These are phyloP conservation scores for Cladobotryum mycophilum DNA, from an alignment of 2,329 filamentous ascomycete genomes.

Conservation along the genomic window DNA sequence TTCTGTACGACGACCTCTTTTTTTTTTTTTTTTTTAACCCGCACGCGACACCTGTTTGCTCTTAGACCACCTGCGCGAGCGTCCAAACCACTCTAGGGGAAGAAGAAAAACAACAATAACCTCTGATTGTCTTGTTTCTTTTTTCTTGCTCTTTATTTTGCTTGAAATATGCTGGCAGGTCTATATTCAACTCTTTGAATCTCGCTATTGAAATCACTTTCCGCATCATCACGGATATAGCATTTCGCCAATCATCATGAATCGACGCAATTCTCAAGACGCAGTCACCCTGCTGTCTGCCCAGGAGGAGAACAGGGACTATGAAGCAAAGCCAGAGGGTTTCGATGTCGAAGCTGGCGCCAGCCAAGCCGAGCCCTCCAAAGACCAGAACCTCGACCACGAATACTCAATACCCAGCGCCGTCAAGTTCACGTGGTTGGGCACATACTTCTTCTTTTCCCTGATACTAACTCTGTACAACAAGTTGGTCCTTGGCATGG, in stretches of 20 bases:
- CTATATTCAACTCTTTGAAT: slow-evolving; percentile 3
- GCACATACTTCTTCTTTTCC: slow-evolving; percentile 46
- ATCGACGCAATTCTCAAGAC: slow-evolving; percentile 27
- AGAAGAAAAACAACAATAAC: too few species aligned
- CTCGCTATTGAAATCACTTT: neutral
- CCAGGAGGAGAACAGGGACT: slow-evolving; percentile 24
- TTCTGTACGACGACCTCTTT: too few species aligned
- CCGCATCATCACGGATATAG: too few species aligned
- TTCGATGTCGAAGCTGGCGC: slow-evolving; percentile 28
- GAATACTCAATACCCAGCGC: slow-evolving; percentile 40
- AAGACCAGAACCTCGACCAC: slow-evolving; percentile 33
- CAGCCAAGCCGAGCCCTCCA: slow-evolving; percentile 21
- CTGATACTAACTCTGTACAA: slow-evolving; percentile 50
- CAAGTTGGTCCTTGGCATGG: slow-evolving; percentile 49
- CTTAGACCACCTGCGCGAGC: too few species aligned
- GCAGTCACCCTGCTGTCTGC: slow-evolving; percentile 24
- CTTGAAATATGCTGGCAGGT: neutral
- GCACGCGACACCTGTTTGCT: too few species aligned
- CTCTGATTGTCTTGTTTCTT: neutral
- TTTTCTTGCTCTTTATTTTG: slow-evolving; percentile 4
- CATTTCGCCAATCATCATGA: slow-evolving; percentile 20
- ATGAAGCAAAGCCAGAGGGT: slow-evolving; percentile 21
- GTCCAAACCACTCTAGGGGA: too few species aligned
- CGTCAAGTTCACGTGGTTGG: slow-evolving; percentile 44
- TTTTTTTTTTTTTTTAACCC: too few species aligned